phyloP scores from a whole-genome alignment of 768 basidiomycete species.

The Pisolithus sp. region DNA sequence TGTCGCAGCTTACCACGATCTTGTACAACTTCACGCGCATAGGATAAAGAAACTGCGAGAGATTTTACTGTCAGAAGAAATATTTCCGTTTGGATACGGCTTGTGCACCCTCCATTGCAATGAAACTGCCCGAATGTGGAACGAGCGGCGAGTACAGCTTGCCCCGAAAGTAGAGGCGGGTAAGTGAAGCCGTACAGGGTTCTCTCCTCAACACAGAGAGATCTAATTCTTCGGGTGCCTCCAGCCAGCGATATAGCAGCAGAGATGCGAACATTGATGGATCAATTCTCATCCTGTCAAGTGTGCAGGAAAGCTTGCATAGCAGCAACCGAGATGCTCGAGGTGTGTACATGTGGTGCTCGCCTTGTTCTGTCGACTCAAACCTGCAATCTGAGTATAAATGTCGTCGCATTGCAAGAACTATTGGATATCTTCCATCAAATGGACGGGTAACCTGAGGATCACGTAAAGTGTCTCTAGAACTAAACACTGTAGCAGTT shows the following conservation, averaged over 20 bases:
- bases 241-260: constrained; percentile 60
- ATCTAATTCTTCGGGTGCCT: background rate
- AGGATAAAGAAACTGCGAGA: constrained; percentile 48
- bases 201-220: constrained; percentile 1
- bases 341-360: constrained; percentile 33
- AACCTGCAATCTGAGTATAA: constrained; percentile 45
- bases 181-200: constrained; percentile 18
- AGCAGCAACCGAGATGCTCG: constrained; percentile 65
- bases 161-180: constrained; percentile 48
- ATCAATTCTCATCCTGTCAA: constrained; percentile 43
- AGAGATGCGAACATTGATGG: constrained; percentile 53
- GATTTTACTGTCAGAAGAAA: constrained; percentile 49
- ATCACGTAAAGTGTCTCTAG: background rate
- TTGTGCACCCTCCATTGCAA: constrained; percentile 47
- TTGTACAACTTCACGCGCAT: constrained; percentile 52
- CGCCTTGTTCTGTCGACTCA: constrained; percentile 3
- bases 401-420: constrained; percentile 46
- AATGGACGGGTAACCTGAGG: constrained; percentile 17
- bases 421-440: constrained; percentile 40
- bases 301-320: constrained; percentile 53
- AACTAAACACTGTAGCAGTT: background rate
- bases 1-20: constrained; percentile 57
- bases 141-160: constrained; percentile 40
- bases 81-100: constrained; percentile 73
- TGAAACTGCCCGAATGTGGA: constrained; percentile 44